Evolutionary conservation across 768 basidiomycete species (phyloP).

Genomic region (Mycena metata): DNA sequence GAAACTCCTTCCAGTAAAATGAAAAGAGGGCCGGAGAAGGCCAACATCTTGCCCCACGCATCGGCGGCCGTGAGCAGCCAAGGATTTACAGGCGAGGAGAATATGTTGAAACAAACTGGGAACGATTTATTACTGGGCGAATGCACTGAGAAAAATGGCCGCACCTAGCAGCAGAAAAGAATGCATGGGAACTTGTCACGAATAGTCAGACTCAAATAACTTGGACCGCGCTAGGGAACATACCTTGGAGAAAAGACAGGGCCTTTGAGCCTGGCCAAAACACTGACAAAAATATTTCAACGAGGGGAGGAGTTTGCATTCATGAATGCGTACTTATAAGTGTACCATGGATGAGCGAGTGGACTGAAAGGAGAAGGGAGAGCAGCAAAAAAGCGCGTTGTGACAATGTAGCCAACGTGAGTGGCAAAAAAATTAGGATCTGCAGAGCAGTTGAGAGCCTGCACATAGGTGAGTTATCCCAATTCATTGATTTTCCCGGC

Average conservation of each 20-base stretch:
- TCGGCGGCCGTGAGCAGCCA: conserved; percentile 68
- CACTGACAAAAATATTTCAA: conserved; percentile 4
- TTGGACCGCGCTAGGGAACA: not conserved
- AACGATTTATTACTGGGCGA: not conserved
- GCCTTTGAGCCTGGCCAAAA: conserved; percentile 67
- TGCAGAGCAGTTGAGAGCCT: conserved; percentile 79
- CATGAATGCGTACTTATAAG: conserved; percentile 67
- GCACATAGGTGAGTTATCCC: too few species aligned
- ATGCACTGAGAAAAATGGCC: not conserved
- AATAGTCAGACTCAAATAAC: not conserved
- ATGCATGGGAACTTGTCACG: conserved; percentile 75
- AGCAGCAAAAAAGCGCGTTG: conserved; percentile 84
- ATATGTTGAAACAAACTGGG: conserved; percentile 84
- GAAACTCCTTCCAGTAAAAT: conserved; percentile 88
- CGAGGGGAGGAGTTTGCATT: not conserved
- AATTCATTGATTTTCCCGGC: too few species aligned
- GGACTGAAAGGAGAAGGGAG: conserved; percentile 80
- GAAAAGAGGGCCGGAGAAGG: conserved; percentile 81
- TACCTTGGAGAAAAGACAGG: conserved; percentile 77
- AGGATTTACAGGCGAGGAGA: conserved; percentile 74
- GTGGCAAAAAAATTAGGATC: conserved; percentile 85
- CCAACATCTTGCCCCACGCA: conserved; percentile 82
- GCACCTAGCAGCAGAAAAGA: conserved; percentile 80
- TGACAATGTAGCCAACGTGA: conserved; percentile 88
- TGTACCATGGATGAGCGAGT: conserved; percentile 87